Evolutionary conservation across 2,329 filamentous ascomycete species (phyloP).

Genomic region (Neodidymelliopsis sp.): DNA sequence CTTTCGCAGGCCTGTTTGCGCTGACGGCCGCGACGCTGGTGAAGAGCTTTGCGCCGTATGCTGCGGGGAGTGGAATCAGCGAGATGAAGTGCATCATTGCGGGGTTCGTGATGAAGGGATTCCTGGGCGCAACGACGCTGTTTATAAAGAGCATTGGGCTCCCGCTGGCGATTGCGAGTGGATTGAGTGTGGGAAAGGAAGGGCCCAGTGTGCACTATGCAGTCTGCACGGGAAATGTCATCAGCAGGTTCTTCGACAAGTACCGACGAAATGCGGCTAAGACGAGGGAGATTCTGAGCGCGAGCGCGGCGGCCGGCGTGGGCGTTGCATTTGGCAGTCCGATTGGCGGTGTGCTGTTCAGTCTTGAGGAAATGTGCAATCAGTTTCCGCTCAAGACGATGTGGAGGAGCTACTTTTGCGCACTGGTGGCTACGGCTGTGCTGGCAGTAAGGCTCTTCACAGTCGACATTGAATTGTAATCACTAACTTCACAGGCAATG

Average conservation of each 20-base stretch:
- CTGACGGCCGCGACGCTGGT: constrained; percentile 84
- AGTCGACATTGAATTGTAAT: neutral
- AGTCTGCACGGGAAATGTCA: constrained; percentile 96
- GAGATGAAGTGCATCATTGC: constrained; percentile 99
- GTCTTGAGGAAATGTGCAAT: constrained; percentile 95
- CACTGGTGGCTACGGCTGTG: constrained; percentile 90
- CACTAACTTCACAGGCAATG: constrained; percentile 68
- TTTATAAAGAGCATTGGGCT: constrained; percentile 93
- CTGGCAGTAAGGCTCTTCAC: constrained; percentile 67
- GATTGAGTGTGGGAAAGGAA: constrained; percentile 94
- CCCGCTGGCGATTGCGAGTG: constrained; percentile 91
- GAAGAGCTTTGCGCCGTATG: constrained; percentile 92
- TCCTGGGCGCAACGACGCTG: constrained; percentile 88
- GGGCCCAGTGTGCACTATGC: constrained; percentile 99
- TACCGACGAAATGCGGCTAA: constrained; percentile 92
- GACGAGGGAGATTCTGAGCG: constrained; percentile 92
- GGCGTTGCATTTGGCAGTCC: constrained; percentile 97
- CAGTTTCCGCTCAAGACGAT: constrained; percentile 97
- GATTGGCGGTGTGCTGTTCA: constrained; percentile 96
- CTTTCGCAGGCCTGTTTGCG: constrained; percentile 84
- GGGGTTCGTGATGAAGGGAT: constrained; percentile 99
- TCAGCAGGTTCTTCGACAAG: constrained; percentile 90
- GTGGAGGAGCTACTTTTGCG: constrained; percentile 98
- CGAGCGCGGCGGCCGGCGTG: constrained; percentile 92
- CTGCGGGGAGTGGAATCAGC: constrained; percentile 93